Base-by-base conservation (phyloP, 2,329 filamentous ascomycete genomes). In the Neonectria sp. region DNA sequence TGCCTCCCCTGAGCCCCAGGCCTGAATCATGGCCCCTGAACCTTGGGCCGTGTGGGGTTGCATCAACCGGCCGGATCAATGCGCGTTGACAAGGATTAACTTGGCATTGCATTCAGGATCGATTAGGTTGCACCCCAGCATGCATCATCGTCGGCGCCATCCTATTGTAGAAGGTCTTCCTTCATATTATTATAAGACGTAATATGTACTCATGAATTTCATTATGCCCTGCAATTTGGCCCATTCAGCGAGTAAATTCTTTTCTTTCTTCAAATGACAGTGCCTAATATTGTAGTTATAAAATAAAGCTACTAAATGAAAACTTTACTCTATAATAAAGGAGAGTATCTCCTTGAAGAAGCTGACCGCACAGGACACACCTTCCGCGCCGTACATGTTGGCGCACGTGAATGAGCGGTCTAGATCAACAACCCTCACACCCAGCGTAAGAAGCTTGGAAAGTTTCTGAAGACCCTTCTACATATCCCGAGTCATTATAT, bases 11-110 rank as follows among this genome's bases (percentile, higher is more conserved):
- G 46, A 17, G 15, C 25, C 27, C 11, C 15, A 21, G 8, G 17
- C 31, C 13, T 33, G 27, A n/a, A 12, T 17, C 49, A 33, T n/a
- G 49, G 27, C 24, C 49, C n/a, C 15, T 40, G 49, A n/a, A 12
- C 12, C 5, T 52, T 33, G 11, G 3, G 27, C 49, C 49, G 49
- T 52, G 49, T 33, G 29, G 49, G 49, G 49, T 52, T 52, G 49
- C 49, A 52, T 52, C 27, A 27, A 33, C 4, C 49, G 27, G 15
- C 37, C 37, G 15, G 15, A 35, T 13, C 11, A 35, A 12, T 35
- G 33, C 11, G 35, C 35, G 15, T 8, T n/a, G 15, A 40, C 15
- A 40, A 40, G 15, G 37, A 40, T n/a, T 3, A 17, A 3, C 17
- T 17, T 17, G 37, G 8, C 37, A 15, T 40, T 40, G 37, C 37